These are phyloP conservation scores for Gonium pectorale DNA, from an alignment of 139 green algal species.

Conservation along the genomic window DNA sequence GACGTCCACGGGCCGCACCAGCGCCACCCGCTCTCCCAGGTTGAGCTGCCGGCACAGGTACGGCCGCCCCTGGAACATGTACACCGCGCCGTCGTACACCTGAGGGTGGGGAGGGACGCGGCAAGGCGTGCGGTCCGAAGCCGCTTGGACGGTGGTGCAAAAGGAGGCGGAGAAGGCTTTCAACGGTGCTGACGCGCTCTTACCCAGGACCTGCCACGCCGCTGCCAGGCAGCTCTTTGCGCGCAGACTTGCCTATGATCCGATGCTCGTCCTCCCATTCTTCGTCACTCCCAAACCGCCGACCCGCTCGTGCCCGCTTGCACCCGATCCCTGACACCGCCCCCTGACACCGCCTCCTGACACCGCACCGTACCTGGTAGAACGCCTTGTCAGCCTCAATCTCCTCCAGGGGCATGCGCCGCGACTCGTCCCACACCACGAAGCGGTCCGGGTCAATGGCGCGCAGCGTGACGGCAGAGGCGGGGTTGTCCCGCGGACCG, in stretches of 20 bases:
- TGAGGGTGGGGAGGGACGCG: neutral
- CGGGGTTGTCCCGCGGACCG: constrained; percentile 59
- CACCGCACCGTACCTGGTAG: constrained; percentile 64
- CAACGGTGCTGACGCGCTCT: too few species aligned
- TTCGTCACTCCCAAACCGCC: too few species aligned
- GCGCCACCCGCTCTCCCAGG: constrained; percentile 75
- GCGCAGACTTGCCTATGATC: too few species aligned
- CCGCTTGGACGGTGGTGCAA: too few species aligned
- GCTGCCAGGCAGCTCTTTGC: too few species aligned
- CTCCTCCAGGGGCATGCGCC: constrained; percentile 80
- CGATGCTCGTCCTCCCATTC: too few species aligned
- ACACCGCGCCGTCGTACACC: constrained; percentile 83
- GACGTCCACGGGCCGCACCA: constrained; percentile 80
- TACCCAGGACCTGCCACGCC: too few species aligned
- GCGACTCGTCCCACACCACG: constrained; percentile 80
- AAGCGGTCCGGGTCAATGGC: constrained; percentile 90
- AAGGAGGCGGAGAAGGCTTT: too few species aligned
- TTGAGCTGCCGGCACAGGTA: constrained; percentile 91
- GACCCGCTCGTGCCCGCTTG: too few species aligned
- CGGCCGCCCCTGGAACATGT: constrained; percentile 90
- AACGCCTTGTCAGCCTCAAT: constrained; percentile 80
- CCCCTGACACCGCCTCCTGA: too few species aligned
- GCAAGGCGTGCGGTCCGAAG: too few species aligned
- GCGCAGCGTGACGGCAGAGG: constrained; percentile 75
- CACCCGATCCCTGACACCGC: too few species aligned